Evolutionary conservation across 257 asterid species (phyloP).

Genomic region (Salvia miltiorrhiza): DNA sequence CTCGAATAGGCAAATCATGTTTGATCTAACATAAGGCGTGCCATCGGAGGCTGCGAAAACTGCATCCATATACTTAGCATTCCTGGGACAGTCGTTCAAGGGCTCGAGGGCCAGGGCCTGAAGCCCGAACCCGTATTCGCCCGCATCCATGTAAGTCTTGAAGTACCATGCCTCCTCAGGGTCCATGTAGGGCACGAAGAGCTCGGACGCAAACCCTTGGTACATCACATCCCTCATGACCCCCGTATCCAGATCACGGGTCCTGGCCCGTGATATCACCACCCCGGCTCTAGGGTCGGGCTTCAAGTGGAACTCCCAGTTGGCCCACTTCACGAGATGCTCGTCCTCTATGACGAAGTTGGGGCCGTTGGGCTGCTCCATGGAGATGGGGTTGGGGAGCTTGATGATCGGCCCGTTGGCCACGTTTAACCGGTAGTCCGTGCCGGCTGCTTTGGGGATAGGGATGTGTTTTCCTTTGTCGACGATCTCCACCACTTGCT

Average conservation of each 20-base stretch:
- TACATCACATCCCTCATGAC: conserved; percentile 73
- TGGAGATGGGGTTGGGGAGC: conserved; percentile 54
- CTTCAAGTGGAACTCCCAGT: conserved; percentile 91
- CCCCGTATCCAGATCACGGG: conserved; percentile 63
- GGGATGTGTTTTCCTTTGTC: conserved; percentile 67
- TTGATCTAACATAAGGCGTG: conserved; percentile 48
- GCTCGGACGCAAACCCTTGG: conserved; percentile 77
- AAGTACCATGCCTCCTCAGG: conserved; percentile 78
- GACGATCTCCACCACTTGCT: conserved; percentile 38
- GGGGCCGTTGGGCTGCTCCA: conserved; percentile 97
- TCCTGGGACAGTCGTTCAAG: conserved; percentile 74
- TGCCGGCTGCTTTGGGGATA: conserved; percentile 48
- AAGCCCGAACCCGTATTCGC: conserved; percentile 75
- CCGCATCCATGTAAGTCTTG: conserved; percentile 82
- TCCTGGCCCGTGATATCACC: conserved; percentile 59
- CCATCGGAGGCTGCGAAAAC: conserved; percentile 68
- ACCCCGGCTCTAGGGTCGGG: conserved; percentile 94
- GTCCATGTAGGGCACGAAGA: conserved; percentile 92
- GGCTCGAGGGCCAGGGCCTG: conserved; percentile 65
- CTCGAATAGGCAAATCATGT: conserved; percentile 71
- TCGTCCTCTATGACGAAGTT: conserved; percentile 65
- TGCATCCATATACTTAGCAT: conserved; percentile 64
- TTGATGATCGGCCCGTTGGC: conserved; percentile 33
- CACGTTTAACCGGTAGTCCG: conserved; percentile 46
- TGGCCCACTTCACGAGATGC: conserved; percentile 87